Conservation (phyloP, 768 basidiomycete species). For the Grammothele lineata region DNA sequence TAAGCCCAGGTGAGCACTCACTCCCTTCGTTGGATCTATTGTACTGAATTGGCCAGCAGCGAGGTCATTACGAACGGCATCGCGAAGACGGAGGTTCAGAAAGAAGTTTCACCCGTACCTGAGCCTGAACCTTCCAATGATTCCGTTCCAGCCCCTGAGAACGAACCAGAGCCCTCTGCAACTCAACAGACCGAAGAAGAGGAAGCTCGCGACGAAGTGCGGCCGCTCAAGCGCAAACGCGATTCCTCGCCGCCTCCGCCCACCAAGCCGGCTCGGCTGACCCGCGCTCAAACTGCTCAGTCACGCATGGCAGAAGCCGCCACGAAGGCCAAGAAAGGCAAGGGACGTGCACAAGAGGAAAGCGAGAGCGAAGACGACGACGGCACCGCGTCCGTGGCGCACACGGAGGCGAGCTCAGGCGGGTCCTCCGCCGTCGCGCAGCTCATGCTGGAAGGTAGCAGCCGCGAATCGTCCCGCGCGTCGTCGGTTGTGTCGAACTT, state of each 20-base stretch:
- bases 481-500: constrained; percentile 45
- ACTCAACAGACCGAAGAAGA: not conserved
- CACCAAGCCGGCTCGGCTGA: constrained; percentile 15
- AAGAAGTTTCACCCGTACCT: not conserved
- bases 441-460: constrained; percentile 27
- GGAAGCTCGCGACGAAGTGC: constrained; percentile 1
- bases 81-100: no score
- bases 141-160: no score
- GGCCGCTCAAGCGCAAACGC: constrained; percentile 25
- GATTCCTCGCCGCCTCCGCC: constrained; percentile 11
- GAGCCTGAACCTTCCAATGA: no score
- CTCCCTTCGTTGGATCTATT: no score
- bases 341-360: constrained; percentile 21
- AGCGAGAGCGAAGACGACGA: constrained; percentile 7
- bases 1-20: no score
- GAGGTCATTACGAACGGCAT: not conserved
- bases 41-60: no score
- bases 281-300: constrained; percentile 7
- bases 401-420: constrained; percentile 24
- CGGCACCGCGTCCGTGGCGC: constrained; percentile 11
- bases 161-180: not conserved
- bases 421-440: constrained; percentile 38
- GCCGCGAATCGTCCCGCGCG: constrained; percentile 26
- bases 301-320: not conserved
- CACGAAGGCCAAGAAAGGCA: constrained; percentile 11